These are phyloP conservation scores for Epichloe hybrida DNA, from an alignment of 2,329 filamentous ascomycete species.

Conservation along the genomic window DNA sequence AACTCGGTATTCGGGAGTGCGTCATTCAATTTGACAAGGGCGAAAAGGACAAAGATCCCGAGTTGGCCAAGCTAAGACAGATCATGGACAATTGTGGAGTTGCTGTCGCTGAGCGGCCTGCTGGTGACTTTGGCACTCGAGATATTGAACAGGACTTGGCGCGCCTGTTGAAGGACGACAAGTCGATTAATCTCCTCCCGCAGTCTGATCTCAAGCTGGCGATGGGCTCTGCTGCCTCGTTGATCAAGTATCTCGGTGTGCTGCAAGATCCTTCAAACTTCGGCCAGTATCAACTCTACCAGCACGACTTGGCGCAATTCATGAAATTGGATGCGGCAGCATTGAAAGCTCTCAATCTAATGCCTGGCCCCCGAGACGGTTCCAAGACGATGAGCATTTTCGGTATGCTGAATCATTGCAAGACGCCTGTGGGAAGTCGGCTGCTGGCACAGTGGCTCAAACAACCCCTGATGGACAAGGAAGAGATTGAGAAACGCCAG, in stretches of 20 bases:
- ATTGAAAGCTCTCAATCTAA: slow-evolving; percentile 85
- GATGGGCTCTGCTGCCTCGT: slow-evolving; percentile 83
- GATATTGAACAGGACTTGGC: slow-evolving; percentile 95
- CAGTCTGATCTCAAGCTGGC: slow-evolving; percentile 89
- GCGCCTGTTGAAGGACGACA: slow-evolving; percentile 75
- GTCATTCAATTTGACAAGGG: slow-evolving; percentile 66
- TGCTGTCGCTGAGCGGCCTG: slow-evolving; percentile 68
- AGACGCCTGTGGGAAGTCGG: slow-evolving; percentile 83
- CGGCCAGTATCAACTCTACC: slow-evolving; percentile 92
- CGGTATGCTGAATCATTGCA: slow-evolving; percentile 91
- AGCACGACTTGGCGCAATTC: slow-evolving; percentile 90
- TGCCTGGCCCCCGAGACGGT: slow-evolving; percentile 85
- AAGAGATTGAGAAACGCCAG: slow-evolving; percentile 81
- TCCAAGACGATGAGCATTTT: slow-evolving; percentile 97
- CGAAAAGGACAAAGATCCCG: slow-evolving; percentile 77
- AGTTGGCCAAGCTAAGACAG: slow-evolving; percentile 71
- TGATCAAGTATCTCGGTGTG: slow-evolving; percentile 89
- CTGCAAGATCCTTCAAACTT: slow-evolving; percentile 90
- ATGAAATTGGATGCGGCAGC: slow-evolving; percentile 98
- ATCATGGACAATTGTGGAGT: slow-evolving; percentile 90
- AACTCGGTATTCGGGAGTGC: slow-evolving; percentile 90
- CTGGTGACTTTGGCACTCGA: slow-evolving; percentile 66
- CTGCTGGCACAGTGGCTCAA: slow-evolving; percentile 93
- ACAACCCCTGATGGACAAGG: slow-evolving; percentile 84
- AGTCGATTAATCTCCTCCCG: slow-evolving; percentile 60